A percentile compares a stretch with the other conserved stretches of the same genome.
Evolutionary conservation across 495 filamentous ascomycete genomes (phyloP).

Genomic region (Terfezia claveryi): DNA sequence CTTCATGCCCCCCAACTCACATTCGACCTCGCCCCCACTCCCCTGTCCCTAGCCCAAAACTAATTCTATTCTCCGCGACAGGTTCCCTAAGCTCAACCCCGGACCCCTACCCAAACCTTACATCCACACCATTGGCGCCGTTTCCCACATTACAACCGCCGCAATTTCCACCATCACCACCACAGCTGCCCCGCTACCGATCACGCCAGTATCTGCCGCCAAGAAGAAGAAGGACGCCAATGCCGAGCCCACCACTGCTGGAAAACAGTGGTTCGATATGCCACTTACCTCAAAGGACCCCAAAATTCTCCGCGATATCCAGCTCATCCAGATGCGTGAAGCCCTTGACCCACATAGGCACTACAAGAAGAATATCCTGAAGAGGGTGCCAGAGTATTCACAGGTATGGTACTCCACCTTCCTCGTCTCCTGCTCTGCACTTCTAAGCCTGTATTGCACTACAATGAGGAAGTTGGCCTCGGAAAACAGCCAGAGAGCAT

Average conservation of each 20-base stretch:
- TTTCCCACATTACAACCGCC: neutral
- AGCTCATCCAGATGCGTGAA: conserved; percentile 67
- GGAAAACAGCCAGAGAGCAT: neutral
- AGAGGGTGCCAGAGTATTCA: conserved; percentile 49
- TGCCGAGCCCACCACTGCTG: conserved; percentile 37
- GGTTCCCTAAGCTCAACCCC: conserved; percentile 19
- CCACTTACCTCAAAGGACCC: conserved; percentile 64
- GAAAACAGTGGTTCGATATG: conserved; percentile 59
- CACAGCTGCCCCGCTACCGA: conserved; percentile 3
- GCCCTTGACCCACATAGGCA: conserved; percentile 75
- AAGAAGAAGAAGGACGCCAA: conserved; percentile 25
- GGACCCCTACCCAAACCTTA: neutral
- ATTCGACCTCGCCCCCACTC: too few relatives aligned
- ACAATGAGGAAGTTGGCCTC: neutral
- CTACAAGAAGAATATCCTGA: conserved; percentile 62
- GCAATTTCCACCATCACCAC: conserved; percentile 16
- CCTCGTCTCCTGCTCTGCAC: neutral
- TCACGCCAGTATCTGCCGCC: conserved; percentile 13
- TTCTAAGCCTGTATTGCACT: neutral
- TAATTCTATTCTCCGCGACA: neutral
- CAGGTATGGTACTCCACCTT: conserved; percentile 24
- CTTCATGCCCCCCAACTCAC: too few relatives aligned
- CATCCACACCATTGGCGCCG: neutral
- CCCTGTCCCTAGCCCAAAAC: too few relatives aligned
- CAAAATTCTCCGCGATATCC: conserved; percentile 66